Conservation (phyloP, 192 early-diverging fungal species). For the Linnemannia exigua region DNA sequence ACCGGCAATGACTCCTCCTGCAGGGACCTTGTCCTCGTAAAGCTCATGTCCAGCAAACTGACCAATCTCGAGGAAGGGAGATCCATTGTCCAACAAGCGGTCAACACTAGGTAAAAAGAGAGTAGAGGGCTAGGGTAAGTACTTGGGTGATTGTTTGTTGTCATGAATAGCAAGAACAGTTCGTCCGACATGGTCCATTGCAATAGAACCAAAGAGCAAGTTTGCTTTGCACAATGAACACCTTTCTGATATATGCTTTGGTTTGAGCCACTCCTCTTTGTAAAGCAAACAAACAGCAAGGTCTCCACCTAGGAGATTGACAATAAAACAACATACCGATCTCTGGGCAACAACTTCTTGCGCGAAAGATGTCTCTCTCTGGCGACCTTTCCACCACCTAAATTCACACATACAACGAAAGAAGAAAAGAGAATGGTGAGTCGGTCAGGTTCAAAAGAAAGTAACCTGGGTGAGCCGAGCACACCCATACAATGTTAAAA, state of each 20-base stretch:
- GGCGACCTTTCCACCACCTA: slow-evolving; percentile 89
- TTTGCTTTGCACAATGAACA: background rate
- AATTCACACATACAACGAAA: background rate
- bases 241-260: slow-evolving; percentile 10
- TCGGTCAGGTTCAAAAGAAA: background rate
- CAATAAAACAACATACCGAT: slow-evolving; percentile 67
- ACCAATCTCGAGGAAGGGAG: slow-evolving; percentile 95
- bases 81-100: slow-evolving; percentile 81
- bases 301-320: background rate
- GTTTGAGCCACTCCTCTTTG: background rate
- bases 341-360: slow-evolving; percentile 92
- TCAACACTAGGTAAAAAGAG: slow-evolving; percentile 67
- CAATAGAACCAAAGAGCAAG: background rate
- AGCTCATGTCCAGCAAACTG: slow-evolving; percentile 92
- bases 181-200: background rate
- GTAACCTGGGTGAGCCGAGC: background rate
- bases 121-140: background rate
- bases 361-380: slow-evolving; percentile 86
- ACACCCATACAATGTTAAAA: slow-evolving; percentile 6
- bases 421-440: background rate
- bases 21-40: slow-evolving; percentile 88
- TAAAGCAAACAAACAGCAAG: slow-evolving; percentile 21
- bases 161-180: background rate
- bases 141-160: background rate
- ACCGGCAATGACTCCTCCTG: slow-evolving; percentile 95